Evolutionary conservation across 352 stramenopile species (phyloP), one percentile per base, ranked within the genome.

Genomic region (Pelagophyceae sp.): DNA sequence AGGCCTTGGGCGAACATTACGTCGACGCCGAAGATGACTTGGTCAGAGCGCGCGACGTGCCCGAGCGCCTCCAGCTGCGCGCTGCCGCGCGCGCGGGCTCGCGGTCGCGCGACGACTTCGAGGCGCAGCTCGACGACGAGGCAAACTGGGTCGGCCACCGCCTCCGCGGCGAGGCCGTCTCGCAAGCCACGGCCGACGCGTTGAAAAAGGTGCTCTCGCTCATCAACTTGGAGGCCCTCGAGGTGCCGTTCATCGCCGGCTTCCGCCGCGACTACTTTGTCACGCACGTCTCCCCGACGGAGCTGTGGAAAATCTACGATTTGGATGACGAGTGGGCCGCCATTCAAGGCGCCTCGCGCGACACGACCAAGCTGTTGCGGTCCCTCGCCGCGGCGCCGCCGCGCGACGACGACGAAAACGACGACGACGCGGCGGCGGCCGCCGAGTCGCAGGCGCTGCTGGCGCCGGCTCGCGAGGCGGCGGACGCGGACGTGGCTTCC

Each of bases 231-330:
- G 82, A 77, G 35, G 69, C 80, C 45, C 71, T 79, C 38, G 82
- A 85, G 78, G 50, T 80, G 31, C 64, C 76, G 23, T 83, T 82
- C 45, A 79, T 85, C 17, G 72, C 61, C 71, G 65, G 77, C 45
- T 76, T 83, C 64, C 69, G 78, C 23, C 40, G 77, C 29, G 80
- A 83, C 72, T 72, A 45, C 69, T 75, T 75, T 29, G 11, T 38
- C 23, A 45, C 80, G n/a, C 54, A 60, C 40, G 64, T 83, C 11
- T 40, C 2, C 0, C 50, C 38, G 1, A 35, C 78, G 27, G 63
- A 84, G 64, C 75, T 85, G 0, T 85, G 82, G 82, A 67, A 71
- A n/a, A 80, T 84, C 60, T 81, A 77, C 69, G 82, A 85, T 32
- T 69, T 85, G 38, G 82, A 85, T 64, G 80, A 84, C 58, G 77